Evolutionary conservation across 306 rosid genomes (phyloP), one percentile per base, ranked within the genome.

Genomic region (Fragaria nilgerrensis): DNA sequence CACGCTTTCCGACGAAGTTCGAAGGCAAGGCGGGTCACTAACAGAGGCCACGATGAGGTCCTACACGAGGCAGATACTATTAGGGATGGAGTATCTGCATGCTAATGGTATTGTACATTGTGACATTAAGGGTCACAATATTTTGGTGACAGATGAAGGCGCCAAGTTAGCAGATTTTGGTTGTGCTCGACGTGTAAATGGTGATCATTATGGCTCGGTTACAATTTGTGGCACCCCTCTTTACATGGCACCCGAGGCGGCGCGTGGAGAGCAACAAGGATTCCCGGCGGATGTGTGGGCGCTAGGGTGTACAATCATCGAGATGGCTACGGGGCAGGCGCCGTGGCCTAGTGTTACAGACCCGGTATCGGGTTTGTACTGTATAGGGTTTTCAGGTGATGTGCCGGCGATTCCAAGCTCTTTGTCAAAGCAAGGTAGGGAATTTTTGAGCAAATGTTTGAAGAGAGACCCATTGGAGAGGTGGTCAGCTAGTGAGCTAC

Each of bases 181-280:
- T 13, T 95, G 94, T 49, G 90, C 97, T 1, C 73, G 85, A 80
- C 80, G 81, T 52, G 71, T 86, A 81, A 63, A 36, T 41, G 58
- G 15, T 2, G 68, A 9, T 36, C 72, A 7, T 39, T 36, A 47
- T 73, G 69, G 23, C 67, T 75, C 22, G 48, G 48, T 3, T 13
- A 68, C 45, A 37, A 78, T 89, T 13, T 82, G 88, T 0, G 97
- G 99, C 3, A 90, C 99, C 0, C 99, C 97, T 16, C 83, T 75
- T 25, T 95, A 84, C 84, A 90, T 95, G 99, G 92, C 97, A 0
- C 99, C 99, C 9, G 97, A 95, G 86, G 99, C 88, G 82, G 97
- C 97, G 36, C 93, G 97, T 47, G 97, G 96, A 44, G 96, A 95
- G 58, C 36, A 87, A 25, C 97, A 95, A 82, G 96, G 93, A 7